A percentile compares a stretch with the other conserved stretches of the same genome.
phyloP scores from a whole-genome alignment of 2,329 filamentous ascomycete species.

The Aspergillus neoniger region DNA sequence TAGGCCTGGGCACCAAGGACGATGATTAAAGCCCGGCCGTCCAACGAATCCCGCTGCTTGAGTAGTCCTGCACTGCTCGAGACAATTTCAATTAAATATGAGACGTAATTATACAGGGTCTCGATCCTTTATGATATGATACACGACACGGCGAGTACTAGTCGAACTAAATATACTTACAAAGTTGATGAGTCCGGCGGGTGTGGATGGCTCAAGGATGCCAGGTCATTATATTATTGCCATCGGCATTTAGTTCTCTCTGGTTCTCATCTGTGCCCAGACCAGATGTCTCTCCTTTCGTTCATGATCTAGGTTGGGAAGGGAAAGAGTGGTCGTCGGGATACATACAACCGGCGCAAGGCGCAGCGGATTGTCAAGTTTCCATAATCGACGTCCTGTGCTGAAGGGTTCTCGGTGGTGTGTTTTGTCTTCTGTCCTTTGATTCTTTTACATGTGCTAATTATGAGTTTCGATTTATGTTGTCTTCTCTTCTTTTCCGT shows the following conservation, averaged over 20 bases:
- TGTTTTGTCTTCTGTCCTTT: too few species aligned
- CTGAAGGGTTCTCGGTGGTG: too few species aligned
- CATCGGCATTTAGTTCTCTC: neutral
- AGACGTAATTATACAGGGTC: neutral
- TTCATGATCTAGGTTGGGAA: too few species aligned
- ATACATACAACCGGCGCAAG: too few species aligned
- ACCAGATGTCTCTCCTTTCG: neutral
- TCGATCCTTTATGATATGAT: neutral
- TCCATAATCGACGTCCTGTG: too few species aligned
- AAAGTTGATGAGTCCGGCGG: neutral
- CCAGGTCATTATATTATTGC: neutral
- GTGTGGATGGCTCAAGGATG: neutral
- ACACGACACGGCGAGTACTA: neutral
- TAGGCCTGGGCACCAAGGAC: constrained; percentile 11
- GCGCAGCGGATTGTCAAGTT: too few species aligned
- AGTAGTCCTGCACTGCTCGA: neutral
- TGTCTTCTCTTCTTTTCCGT: neutral
- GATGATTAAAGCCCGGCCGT: neutral
- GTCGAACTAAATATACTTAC: constrained; percentile 3
- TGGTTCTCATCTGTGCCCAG: too few species aligned
- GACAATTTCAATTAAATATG: neutral
- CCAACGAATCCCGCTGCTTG: too few species aligned
- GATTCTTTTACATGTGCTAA: too few species aligned
- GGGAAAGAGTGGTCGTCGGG: too few species aligned
- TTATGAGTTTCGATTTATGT: neutral